Evolutionary conservation across 1,284 basidiomycete species (phyloP), one percentile per base, ranked within the genome.

Genomic region (Vanrija pseudolonga): DNA sequence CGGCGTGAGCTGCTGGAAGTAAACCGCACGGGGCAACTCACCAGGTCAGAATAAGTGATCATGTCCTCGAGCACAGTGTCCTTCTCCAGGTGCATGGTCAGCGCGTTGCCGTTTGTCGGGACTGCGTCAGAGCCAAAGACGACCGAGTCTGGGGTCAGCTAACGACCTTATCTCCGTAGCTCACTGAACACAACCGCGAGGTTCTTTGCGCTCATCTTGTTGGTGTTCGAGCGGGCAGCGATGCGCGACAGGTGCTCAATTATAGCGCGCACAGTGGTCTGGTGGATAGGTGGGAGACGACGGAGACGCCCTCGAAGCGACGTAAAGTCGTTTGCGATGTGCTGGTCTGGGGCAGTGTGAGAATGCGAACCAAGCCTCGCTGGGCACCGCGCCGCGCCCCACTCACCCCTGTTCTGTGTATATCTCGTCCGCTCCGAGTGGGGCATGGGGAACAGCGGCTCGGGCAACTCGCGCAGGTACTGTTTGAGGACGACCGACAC

Each of bases 401-500:
- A 62, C 78, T 47, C 63, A 89, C 89, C 85, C 68, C 85, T 75
- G 59, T 86, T 84, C 64, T 88, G 85, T 2, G 87, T 86, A 69
- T 93, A 85, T 64, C 91, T 88, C 53, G 89, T 80, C 24, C 92
- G 84, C 65, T 98, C 95, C 54, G 86, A 83, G 28, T 90, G 78
- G 2, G 89, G 80, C 66, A 90, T 90, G 60, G 80, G 85, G 79
- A 98, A 94, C n/a, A 98, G 81, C 0, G 94, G 89, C 65, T 94
- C 90, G 0, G 95, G 93, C 3, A 98, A 79, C 68, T 94, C 90
- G 28, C 95, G 86, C 38, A 99, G 80, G 77, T 74, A 59, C 48
- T 90, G 89, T 82, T 98, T 98, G 53, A 99, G 78, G 45, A 98
- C 81, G 0, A 90, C 91, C 5, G 90, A 84, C n/a, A 97, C 87